Base-by-base conservation (phyloP, 306 rosid genomes). In the Sophora flavescens region DNA sequence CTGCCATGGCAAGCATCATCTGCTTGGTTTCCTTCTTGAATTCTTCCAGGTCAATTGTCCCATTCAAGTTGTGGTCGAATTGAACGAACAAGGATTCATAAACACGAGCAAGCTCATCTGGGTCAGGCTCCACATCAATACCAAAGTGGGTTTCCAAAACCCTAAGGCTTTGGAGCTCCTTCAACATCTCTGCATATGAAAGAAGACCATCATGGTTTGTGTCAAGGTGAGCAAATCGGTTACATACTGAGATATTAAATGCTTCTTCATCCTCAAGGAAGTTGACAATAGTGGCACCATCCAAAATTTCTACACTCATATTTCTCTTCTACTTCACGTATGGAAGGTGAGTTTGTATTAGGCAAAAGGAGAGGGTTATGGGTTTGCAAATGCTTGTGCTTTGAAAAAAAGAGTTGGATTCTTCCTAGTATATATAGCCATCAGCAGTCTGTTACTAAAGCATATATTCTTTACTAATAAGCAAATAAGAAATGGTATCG, bases 1-100 rank as follows among this genome's bases (percentile, higher is more conserved):
- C 86, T 0, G 96, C 91, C 96, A 93, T 86, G 14, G 91, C 95
- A 63, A 93, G 82, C 96, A 93, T 74, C 84, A 88, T 91, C 63
- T 62, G 65, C 88, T 83, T 88, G 42, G 96, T 89, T 75, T 89
- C 98, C 18, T 71, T 85, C 85, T 83, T 74, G 84, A 85, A 92
- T 76, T 92, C 96, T 17, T 84, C 91, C 11, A 90, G 67, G 77
- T 91, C 91, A 72, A 93, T 85, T 0, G 78, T 26, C 45, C 98
- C 93, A 71, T 85, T 85, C 26, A 84, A 79, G 73, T 89, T 84
- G 48, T 86, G 94, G 65, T 88, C 97, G 4, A 88, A 92, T 39
- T 79, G 92, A 35, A 72, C 7, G 66, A 92, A 92, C 74, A 92
- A 69, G 2, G 93, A 84, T 22, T 50, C 78, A 5, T 90, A 90